Evolutionary conservation across 352 stramenopile genomes (phyloP), one percentile per base, ranked within the genome.

Genomic region (Phytophthora fragariaefolia): DNA sequence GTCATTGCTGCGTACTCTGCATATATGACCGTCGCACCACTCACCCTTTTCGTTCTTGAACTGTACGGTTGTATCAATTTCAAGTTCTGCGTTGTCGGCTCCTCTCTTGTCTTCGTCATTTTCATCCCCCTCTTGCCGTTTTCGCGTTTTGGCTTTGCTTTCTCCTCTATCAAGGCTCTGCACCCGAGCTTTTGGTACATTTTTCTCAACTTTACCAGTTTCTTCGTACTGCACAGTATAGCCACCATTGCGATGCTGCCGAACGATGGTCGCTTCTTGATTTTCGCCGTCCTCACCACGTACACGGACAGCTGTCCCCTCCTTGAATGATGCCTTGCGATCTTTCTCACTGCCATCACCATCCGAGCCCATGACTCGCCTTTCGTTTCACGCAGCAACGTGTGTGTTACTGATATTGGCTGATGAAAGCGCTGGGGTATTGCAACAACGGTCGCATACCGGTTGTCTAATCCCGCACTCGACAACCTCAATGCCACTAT

Each of bases 1-100:
- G n/a, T 73, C 81, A 55, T 87, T 83, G 12, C 69, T 80, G 3
- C 73, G 77, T 12, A 67, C 56, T 54, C 69, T 77, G 6, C 36
- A 52, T 2, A 90, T 66, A 3, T 51, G 71, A 40, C 75, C 81
- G 4, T 57, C 38, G 6, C 42, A 48, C 81, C 79, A 90, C 17
- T 65, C 38, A 4, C 69, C 79, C 2, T 72, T 66, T 24, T 76
- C 59, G 40, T 65, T 73, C 51, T 80, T 73, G 52, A 79, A 79
- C 47, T 90, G 75, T 17, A 90, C 73, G 5, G 40, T 57, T 28
- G 66, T 53, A 13, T 71, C 47, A 6, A 71, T 73, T 57, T 61
- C 55, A 6, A 83, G 42, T 6, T 56, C 13, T 2, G 28, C 0
- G 3, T 47, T 13, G 6, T 69, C 55, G 4, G 58, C 63, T 30